Evolutionary conservation across 1,284 basidiomycete species (phyloP), one percentile per base, ranked within the genome.

Genomic region (Porphyrellus sp.): DNA sequence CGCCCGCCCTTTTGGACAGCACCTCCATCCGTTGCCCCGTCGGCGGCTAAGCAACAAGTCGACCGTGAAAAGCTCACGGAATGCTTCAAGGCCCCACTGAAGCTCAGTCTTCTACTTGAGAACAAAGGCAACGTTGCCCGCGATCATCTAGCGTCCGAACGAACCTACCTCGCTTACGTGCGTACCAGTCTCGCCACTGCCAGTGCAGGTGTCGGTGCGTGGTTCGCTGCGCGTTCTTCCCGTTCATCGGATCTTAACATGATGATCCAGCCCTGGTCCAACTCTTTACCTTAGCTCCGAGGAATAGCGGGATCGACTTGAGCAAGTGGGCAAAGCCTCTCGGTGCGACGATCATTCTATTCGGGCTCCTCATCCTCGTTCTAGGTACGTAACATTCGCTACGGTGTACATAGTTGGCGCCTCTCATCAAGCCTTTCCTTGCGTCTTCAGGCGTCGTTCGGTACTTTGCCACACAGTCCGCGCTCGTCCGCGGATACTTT

Each of bases 81-180:
- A 41, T 28, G 43, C 11, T 12, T 44, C n/a, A 48, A 43, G 1
- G 39, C 44, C 7, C 50, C 61, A 8, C 28, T 57, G 8, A 64
- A 49, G 33, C 42, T 59, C 35, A 59, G 50, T 38, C 57, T 67
- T 46, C 49, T 67, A 7, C 61, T 70, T 24, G 65, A 71, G 47
- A 68, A 67, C 55, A 65, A 59, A 43, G 70, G 70, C 18, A 70
- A 62, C 40, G 63, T 69, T 24, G 73, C 74, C 20, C 70, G 72
- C 9, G 73, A 75, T 52, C 74, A 75, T 53, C 62, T 75, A 0
- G 73, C 73, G 8, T 71, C 70, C 23, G 73, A 75, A 51, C 58
- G 73, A 39, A 75, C 73, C 8, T 74, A 71, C 60, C 64, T 75
- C 16, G 74, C 73, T 24, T 75, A 74, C 38, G 63, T 75, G 39